Evolutionary conservation across 257 asterid species (phyloP), one percentile per base, ranked within the genome.

Genomic region (Przewalskia tangutica): DNA sequence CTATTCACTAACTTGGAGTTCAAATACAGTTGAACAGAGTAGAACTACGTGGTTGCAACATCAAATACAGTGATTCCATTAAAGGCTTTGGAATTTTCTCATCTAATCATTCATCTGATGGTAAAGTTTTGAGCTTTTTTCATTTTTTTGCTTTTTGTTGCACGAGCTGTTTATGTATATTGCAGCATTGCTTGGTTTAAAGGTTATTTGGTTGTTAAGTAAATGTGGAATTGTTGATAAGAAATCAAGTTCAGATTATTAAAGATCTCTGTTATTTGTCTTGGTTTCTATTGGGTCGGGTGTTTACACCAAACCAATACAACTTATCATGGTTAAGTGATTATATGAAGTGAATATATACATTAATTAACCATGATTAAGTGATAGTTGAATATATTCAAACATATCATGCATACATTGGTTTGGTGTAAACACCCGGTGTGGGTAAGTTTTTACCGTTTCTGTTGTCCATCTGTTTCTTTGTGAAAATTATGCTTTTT

Each of bases 61-160:
- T 95, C 91, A 93, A 89, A 86, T 94, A 88, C 95, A 89, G 90
- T 89, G 85, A 85, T 85, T 90, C 95, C 56, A 90, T 27, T 73
- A 94, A 91, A 87, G 94, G 99, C 44, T 91, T 91, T 70, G 98
- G 99, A 73, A 85, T 95, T 60, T 95, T 90, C 87, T 81, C 93
- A 44, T 88, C 97, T 20, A 75, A 88, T 76, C 89, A 89, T 40
- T 85, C 64, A n/a, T 73, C 89, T 59, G 88, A 96, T 81, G 99
- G 98, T 94, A 89, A 88, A 51, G 1, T 50, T 11, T 58, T 59
- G 18, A 3, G 8, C 8, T 67, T 8, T 83, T 55, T 58, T 32
- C 20, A 9, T 9, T 58, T 79, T 65, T 56, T 20, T 20, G 7
- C 59, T 7, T 54, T 51, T 51, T 51, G 58, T 18, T 18, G 58